Evolutionary conservation across 148 eudicot species (phyloP), one percentile per base, ranked within the genome.

Genomic region (Pouteria glomerata): DNA sequence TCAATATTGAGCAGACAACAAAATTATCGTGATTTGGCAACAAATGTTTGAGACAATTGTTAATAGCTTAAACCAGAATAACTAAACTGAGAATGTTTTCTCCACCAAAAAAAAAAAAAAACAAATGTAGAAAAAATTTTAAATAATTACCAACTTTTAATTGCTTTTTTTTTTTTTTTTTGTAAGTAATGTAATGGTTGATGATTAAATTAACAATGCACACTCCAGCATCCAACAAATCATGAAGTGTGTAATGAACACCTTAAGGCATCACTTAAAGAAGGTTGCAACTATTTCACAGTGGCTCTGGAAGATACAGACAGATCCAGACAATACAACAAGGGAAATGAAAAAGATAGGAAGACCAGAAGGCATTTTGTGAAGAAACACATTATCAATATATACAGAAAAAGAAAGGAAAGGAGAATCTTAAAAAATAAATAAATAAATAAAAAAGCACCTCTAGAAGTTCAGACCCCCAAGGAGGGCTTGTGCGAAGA

Each of bases 401-500:
- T 1, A 15, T 27, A 56, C 31, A 23, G 59, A 4, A 21, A 26
- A 27, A 4, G 48, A 30, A 29, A 63, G 45, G 27, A 31, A 3
- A 48, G 12, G 12, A 12, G 50, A 21, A 69, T 18, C n/a, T n/a
- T n/a, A 21, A 37, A 30, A 27, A 1, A 15, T 26, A 24, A 68
- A 3, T 16, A 26, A 18, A 47, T 44, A 56, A 62, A 16, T 11
- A 47, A 10, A 53, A 47, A 59, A 13, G 68, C 75, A 91, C 99
- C 99, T 95, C 99, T 76, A 95, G 93, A 85, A 95, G 96, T 81
- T 95, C 99, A 66, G 99, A 95, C 35, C 99, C 99, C 99, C 99
- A 95, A 73, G 99, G 99, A 72, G 99, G 97, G 70, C 99, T 95
- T 74, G 99, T 95, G 37, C 97, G 96, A 73, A 95, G 93, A 57